Conservation (phyloP, 305 asterid species). For the Rubia tinctorum region DNA sequence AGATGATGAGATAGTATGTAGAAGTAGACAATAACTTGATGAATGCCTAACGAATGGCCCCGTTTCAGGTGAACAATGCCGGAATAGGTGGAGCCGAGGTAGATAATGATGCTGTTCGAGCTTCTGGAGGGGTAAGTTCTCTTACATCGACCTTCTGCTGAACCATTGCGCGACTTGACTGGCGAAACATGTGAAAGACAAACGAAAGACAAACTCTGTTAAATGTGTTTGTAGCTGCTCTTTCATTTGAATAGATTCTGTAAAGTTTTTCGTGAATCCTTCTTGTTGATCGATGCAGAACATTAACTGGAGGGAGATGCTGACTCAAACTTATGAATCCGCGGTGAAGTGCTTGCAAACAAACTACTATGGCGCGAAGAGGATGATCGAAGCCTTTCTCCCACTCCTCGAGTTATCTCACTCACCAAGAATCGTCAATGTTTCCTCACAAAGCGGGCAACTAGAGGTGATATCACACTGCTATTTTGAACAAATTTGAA, state of each 20-base stretch:
- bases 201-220: no score
- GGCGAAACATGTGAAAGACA: not conserved
- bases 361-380: constrained; percentile 39
- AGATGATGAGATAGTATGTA: not conserved
- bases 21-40: not conserved
- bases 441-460: constrained; percentile 38
- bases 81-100: constrained; percentile 22
- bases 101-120: constrained; percentile 9
- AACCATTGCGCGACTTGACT: no score
- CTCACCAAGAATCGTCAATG: constrained; percentile 53
- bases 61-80: constrained; percentile 26
- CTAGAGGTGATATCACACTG: constrained; percentile 31
- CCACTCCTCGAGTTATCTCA: constrained; percentile 17
- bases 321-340: constrained; percentile 28
- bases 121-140: not conserved
- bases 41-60: not conserved
- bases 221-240: not conserved
- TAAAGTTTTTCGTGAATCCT: not conserved
- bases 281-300: constrained; percentile 21
- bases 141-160: not conserved
- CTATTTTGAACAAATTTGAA: not conserved
- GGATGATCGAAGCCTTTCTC: constrained; percentile 9
- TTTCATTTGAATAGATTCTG: not conserved
- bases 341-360: constrained; percentile 35
- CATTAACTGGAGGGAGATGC: constrained; percentile 27